Conservation (phyloP, 1,284 basidiomycete species). For the Kwoniella shivajii region DNA sequence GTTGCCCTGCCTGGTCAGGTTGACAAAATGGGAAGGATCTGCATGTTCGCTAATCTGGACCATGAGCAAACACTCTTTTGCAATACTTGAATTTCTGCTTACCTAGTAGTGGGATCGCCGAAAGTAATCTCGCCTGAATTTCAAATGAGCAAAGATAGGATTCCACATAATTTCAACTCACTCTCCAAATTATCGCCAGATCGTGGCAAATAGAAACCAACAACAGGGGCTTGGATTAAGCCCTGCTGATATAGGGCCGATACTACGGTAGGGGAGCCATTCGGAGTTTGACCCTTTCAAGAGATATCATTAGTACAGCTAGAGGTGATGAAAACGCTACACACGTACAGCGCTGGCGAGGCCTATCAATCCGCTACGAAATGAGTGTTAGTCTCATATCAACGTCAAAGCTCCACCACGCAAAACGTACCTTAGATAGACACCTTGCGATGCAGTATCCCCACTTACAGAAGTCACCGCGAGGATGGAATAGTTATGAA, state of each 20-base stretch:
- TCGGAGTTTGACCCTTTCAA: neutral
- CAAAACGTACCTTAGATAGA: slow-evolving; percentile 1
- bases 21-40: neutral
- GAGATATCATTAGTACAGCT: neutral
- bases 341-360: neutral
- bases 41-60: neutral
- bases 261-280: neutral
- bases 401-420: neutral
- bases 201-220: slow-evolving; percentile 6
- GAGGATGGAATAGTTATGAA: slow-evolving; percentile 1
- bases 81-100: neutral
- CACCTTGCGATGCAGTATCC: neutral
- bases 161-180: slow-evolving; percentile 8
- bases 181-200: neutral
- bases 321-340: too few relatives aligned
- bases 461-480: slow-evolving; percentile 1
- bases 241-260: slow-evolving; percentile 6
- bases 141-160: neutral
- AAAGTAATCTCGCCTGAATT: slow-evolving; percentile 10
- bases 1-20: neutral
- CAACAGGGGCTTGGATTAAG: slow-evolving; percentile 1
- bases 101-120: slow-evolving; percentile 10
- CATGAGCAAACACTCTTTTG: neutral
- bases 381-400: neutral
- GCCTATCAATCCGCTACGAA: slow-evolving; percentile 3